Percentiles rank a stretch among this genome's conserved stretches.
phyloP scores from a whole-genome alignment of 1,284 basidiomycete species.

The Gyrodon tennesseensis region DNA sequence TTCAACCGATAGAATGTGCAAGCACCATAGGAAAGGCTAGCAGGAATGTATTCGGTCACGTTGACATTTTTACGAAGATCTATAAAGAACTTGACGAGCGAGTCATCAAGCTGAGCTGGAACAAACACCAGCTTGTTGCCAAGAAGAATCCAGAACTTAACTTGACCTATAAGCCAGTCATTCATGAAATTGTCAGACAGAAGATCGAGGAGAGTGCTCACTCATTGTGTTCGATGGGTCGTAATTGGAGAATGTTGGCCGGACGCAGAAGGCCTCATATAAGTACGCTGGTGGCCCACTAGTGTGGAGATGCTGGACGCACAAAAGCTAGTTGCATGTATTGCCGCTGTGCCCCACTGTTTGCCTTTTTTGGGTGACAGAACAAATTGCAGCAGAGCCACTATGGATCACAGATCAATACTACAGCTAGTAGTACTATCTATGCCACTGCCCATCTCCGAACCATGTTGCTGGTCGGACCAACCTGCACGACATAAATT shows the following conservation, averaged over 20 bases:
- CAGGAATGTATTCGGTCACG: neutral
- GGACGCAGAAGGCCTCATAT: neutral
- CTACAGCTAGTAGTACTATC: too few relatives aligned
- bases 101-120: neutral
- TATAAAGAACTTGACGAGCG: neutral
- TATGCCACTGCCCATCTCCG: too few relatives aligned
- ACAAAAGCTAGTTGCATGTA: neutral
- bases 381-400: too few relatives aligned
- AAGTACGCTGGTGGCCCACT: neutral
- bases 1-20: neutral
- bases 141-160: neutral
- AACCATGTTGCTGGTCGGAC: too few relatives aligned
- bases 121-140: neutral
- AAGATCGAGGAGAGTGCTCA: neutral
- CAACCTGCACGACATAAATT: too few relatives aligned
- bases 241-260: neutral
- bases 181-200: neutral
- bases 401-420: too few relatives aligned
- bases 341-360: too few relatives aligned
- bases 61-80: neutral
- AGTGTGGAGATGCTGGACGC: neutral
- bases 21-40: fast-evolving
- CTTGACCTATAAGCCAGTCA: neutral
- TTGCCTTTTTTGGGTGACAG: too few relatives aligned
- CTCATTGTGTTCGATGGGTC: neutral